A percentile compares a stretch with the other conserved stretches of the same genome.
Conservation (phyloP, 139 green algal genomes). For the Chlorella vulgaris region DNA sequence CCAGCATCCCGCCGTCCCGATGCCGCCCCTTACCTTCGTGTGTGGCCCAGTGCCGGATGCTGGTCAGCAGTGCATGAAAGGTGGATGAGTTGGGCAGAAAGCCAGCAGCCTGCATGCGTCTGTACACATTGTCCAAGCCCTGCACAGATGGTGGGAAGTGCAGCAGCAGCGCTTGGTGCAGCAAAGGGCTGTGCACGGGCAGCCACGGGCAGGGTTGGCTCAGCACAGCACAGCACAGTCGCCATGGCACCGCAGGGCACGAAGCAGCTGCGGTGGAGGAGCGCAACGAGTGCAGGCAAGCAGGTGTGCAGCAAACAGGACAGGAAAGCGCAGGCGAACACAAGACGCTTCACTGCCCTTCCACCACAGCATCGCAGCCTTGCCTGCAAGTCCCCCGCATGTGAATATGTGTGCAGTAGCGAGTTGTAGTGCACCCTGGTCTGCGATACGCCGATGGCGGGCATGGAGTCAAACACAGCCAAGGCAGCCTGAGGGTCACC, state of each 20-base stretch:
- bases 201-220: too few species aligned
- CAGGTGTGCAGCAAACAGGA: too few species aligned
- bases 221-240: too few species aligned
- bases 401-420: not conserved
- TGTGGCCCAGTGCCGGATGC: not conserved
- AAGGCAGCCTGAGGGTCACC: not conserved
- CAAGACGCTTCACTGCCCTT: too few species aligned
- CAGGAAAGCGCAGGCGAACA: too few species aligned
- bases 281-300: not conserved
- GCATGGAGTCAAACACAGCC: not conserved
- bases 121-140: not conserved
- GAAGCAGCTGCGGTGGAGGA: too few species aligned
- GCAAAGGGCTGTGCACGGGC: too few species aligned
- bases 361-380: too few species aligned
- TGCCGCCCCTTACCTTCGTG: not conserved
- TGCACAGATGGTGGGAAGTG: not conserved
- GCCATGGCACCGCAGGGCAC: too few species aligned
- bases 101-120: not conserved
- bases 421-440: conserved; percentile 10
- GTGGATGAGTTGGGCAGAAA: not conserved
- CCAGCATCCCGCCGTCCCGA: too few species aligned
- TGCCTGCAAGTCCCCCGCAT: conserved; percentile 5
- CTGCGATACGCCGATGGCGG: not conserved
- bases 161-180: not conserved
- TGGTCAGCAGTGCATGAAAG: conserved; percentile 3